Percentiles rank a stretch among this genome's conserved stretches.
phyloP scores from a whole-genome alignment of 2,329 filamentous ascomycete genomes.

The Arthroderma sp. region DNA sequence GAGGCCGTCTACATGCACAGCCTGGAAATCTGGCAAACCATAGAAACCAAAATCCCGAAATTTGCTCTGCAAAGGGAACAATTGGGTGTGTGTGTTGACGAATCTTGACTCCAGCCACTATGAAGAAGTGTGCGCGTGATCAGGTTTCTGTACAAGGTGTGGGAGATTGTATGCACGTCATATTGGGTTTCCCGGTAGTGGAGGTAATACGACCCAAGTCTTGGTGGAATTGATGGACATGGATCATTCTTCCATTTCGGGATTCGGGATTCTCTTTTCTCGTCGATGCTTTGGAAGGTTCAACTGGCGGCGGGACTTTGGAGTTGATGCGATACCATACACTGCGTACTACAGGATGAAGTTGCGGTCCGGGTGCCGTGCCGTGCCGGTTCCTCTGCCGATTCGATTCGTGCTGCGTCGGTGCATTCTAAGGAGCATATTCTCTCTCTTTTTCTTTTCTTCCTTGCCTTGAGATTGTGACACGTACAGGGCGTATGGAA shows the following conservation, averaged over 20 bases:
- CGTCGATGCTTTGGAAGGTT: background rate
- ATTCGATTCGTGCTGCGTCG: background rate
- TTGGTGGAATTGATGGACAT: background rate
- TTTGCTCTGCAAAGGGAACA: background rate
- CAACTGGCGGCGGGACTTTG: background rate
- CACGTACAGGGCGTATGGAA: background rate
- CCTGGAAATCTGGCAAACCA: background rate
- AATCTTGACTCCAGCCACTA: conserved; percentile 1
- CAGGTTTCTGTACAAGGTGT: conserved; percentile 6
- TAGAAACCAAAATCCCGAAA: background rate
- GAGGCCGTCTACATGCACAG: background rate
- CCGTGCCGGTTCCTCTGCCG: background rate
- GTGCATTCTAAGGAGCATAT: background rate
- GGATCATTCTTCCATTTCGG: background rate
- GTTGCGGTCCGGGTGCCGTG: conserved; percentile 1
- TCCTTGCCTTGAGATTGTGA: background rate
- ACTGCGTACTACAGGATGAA: background rate
- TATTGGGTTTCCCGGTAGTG: background rate
- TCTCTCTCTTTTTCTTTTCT: background rate
- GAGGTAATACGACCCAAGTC: conserved; percentile 4
- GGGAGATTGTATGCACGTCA: conserved; percentile 2
- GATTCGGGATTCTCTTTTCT: background rate
- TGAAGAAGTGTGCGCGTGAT: conserved; percentile 4
- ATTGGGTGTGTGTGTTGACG: background rate
- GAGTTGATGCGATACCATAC: background rate